Base-by-base conservation (phyloP, 768 basidiomycete species). In the Leccinum pellstonianum region DNA sequence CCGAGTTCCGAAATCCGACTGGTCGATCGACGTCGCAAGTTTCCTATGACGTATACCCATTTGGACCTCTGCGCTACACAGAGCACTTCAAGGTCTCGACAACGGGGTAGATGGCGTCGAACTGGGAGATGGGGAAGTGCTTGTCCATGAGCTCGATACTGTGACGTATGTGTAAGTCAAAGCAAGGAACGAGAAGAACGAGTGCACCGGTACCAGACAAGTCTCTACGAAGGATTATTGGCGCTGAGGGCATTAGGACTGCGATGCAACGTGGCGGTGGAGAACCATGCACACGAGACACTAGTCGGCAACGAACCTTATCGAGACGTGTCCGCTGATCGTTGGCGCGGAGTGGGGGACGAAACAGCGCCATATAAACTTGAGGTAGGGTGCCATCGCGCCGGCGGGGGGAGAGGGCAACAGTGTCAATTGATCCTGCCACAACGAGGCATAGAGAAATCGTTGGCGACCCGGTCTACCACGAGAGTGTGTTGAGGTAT, bases 111-210 rank as follows among this genome's bases (percentile, higher is more conserved):
- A 90, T 75, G 11, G 83, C 81, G 60, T 88, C 86, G 62, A 90
- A 90, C 1, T 78, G 77, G 2, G 77, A 70, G 55, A 90, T 75
- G 10, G 84, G 79, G 52, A 84, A 76, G 66, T 79, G 80, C 64
- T 79, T 80, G 71, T 86, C 79, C 88, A 90, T 90, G 59, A 83
- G 76, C 71, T 90, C 87, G 8, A 90, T 83, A 68, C 88, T 90
- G 76, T 85, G 84, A 5, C 63, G 63, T 64, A 43, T 37, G 37
- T 14, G 35, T 11, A 41, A 19, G 47, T 11, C 0, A 11, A 2
- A 47, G 38, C n/a, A 5, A 23, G 29, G 41, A 14, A 14, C 35
- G 5, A 55, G 6, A 11, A 33, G 33, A 50, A 54, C 0, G 51
- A 55, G 52, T 67, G 55, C 48, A 80, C 83, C 83, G 12, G 90